Evolutionary conservation across 257 asterid genomes (phyloP).

Genomic region (Lavandula angustifolia): DNA sequence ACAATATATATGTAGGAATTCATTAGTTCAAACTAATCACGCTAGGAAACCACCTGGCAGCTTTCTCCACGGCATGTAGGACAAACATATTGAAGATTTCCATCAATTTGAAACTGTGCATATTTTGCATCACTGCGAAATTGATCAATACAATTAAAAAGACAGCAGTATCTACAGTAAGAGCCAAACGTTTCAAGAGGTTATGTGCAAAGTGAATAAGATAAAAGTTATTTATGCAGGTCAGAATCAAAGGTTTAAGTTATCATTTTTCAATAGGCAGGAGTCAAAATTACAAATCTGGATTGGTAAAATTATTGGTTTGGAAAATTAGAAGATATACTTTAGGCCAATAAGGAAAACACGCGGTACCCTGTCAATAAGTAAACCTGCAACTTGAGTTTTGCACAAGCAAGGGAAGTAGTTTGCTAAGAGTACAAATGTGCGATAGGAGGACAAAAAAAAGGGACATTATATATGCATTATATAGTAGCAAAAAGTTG

Average conservation of each 20-base stretch:
- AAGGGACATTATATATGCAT: not conserved
- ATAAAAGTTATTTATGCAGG: not conserved
- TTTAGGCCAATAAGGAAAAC: slow-evolving; percentile 1
- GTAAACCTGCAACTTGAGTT: slow-evolving; percentile 5
- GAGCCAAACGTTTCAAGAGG: slow-evolving; percentile 6
- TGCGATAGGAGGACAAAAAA: not conserved
- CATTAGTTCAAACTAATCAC: slow-evolving; percentile 20
- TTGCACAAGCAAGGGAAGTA: not conserved
- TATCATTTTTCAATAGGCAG: slow-evolving; percentile 6
- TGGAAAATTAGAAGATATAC: not conserved
- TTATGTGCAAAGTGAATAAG: not conserved
- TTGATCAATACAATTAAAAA: slow-evolving; percentile 27
- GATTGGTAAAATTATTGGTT: not conserved
- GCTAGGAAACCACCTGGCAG: slow-evolving; percentile 54
- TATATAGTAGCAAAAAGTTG: not conserved
- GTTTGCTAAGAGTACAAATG: not conserved
- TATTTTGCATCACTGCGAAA: slow-evolving; percentile 79
- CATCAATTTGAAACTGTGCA: slow-evolving; percentile 85
- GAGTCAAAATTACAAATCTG: not conserved
- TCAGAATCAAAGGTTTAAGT: slow-evolving; percentile 10
- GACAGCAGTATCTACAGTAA: slow-evolving; percentile 22
- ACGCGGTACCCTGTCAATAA: not conserved
- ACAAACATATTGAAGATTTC: slow-evolving; percentile 85
- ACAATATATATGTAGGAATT: slow-evolving; percentile 9
- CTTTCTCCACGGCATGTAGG: slow-evolving; percentile 93